phyloP scores from a whole-genome alignment of 1,139 yeast genomes.

The Kurtzmaniella quercitrusa region DNA sequence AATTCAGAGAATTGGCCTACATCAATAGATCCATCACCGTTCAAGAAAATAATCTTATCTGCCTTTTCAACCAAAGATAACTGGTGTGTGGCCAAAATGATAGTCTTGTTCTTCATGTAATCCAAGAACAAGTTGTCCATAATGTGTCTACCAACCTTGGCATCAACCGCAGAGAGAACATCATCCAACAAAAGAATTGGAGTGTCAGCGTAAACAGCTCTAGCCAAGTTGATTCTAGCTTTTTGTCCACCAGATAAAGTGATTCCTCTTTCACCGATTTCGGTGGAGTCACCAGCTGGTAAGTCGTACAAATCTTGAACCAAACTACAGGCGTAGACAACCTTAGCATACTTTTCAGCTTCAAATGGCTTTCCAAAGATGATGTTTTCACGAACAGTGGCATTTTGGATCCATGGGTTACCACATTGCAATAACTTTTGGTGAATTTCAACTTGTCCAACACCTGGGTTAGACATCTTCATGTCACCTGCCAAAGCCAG shows the following conservation, averaged over 20 bases:
- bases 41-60: conserved; percentile 57
- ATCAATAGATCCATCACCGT: conserved; percentile 53
- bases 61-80: conserved; percentile 62
- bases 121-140: conserved; percentile 63
- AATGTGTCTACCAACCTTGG: conserved; percentile 72
- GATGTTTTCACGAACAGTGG: conserved; percentile 23
- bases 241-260: conserved; percentile 85
- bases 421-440: conserved; percentile 29
- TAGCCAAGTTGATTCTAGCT: conserved; percentile 71
- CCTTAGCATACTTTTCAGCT: conserved; percentile 13
- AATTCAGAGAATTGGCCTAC: conserved; percentile 52
- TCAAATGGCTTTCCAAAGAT: conserved; percentile 16
- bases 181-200: conserved; percentile 69
- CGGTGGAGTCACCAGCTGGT: conserved; percentile 20
- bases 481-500: conserved; percentile 37
- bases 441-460: conserved; percentile 23
- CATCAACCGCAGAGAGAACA: conserved; percentile 79
- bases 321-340: conserved; percentile 17
- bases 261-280: conserved; percentile 34
- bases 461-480: conserved; percentile 22
- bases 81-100: conserved; percentile 76
- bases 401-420: conserved; percentile 31
- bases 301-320: conserved; percentile 19
- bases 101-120: conserved; percentile 49
- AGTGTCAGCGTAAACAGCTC: conserved; percentile 61